These are phyloP conservation scores for Fraxinus ornus DNA, from an alignment of 305 asterid species.

Conservation along the genomic window DNA sequence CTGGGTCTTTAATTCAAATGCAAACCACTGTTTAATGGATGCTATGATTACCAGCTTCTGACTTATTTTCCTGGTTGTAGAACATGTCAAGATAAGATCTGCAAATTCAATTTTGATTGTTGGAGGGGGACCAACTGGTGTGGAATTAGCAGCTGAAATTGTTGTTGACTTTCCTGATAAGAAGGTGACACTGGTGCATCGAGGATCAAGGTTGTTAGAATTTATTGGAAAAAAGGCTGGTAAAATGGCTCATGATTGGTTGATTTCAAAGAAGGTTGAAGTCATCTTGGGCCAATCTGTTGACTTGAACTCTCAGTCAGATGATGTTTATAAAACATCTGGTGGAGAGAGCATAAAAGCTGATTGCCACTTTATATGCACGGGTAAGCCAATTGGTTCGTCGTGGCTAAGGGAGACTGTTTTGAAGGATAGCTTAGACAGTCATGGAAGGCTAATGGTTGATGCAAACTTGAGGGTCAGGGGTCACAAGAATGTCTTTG, in stretches of 20 bases:
- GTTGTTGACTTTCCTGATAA: conserved; percentile 65
- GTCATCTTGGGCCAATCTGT: conserved; percentile 69
- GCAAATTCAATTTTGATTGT: conserved; percentile 58
- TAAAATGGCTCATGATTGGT: conserved; percentile 65
- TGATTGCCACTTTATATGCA: conserved; percentile 75
- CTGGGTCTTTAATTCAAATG: neutral
- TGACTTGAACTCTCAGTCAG: conserved; percentile 38
- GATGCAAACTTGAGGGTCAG: conserved; percentile 66
- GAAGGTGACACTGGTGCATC: conserved; percentile 67
- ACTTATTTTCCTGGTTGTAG: conserved; percentile 31
- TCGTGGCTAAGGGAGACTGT: conserved; percentile 64
- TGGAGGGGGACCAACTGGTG: conserved; percentile 94
- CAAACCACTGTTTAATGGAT: neutral
- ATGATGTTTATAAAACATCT: conserved; percentile 57
- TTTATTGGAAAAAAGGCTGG: conserved; percentile 61
- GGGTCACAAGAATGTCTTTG: conserved; percentile 61
- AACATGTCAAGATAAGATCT: conserved; percentile 60
- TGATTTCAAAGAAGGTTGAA: conserved; percentile 68
- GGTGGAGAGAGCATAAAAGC: conserved; percentile 66
- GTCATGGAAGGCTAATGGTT: conserved; percentile 61
- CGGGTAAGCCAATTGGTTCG: conserved; percentile 56
- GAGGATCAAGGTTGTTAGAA: conserved; percentile 66
- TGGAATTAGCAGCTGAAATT: conserved; percentile 78
- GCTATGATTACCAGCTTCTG: neutral
- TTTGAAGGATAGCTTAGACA: conserved; percentile 57